A percentile compares a stretch with the other conserved stretches of the same genome.
Conservation (phyloP, 805 yeast species). For the Grigorovia transvaalensis region DNA sequence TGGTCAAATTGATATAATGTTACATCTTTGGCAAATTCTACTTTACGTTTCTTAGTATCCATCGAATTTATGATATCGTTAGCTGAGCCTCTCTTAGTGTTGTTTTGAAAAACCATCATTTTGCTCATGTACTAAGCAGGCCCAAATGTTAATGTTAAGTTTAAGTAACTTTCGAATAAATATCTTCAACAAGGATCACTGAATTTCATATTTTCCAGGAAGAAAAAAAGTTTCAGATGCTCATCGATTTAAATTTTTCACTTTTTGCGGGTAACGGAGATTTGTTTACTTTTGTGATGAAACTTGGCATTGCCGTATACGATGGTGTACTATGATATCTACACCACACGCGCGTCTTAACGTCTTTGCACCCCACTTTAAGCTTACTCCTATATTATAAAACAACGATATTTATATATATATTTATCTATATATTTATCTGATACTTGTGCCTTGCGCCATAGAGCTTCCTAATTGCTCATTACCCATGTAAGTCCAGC, state of each 20-base stretch:
- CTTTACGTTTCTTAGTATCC: conserved; percentile 24
- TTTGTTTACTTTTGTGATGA: neutral
- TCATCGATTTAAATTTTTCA: conserved; percentile 5
- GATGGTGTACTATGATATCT: too few species aligned
- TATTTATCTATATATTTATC: conserved; percentile 4
- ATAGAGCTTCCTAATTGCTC: conserved; percentile 34
- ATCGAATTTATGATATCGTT: conserved; percentile 8
- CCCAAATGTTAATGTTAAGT: neutral
- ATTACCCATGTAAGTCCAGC: conserved; percentile 91
- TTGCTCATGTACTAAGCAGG: neutral
- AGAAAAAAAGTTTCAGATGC: neutral
- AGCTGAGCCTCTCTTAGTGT: conserved; percentile 15
- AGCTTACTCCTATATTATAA: neutral
- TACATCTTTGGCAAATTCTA: conserved; percentile 24
- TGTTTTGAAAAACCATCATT: conserved; percentile 27
- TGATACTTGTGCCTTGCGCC: conserved; percentile 26
- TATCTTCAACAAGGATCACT: neutral
- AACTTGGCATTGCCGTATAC: too few species aligned
- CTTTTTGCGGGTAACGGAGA: neutral
- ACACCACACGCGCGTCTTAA: too few species aligned
- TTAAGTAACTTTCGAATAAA: neutral
- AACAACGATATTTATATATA: neutral
- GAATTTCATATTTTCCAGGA: neutral
- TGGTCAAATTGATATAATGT: conserved; percentile 8
- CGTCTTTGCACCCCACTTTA: neutral